Conservation (phyloP, 352 stramenopile species). For the Phytopythium aichiense region DNA sequence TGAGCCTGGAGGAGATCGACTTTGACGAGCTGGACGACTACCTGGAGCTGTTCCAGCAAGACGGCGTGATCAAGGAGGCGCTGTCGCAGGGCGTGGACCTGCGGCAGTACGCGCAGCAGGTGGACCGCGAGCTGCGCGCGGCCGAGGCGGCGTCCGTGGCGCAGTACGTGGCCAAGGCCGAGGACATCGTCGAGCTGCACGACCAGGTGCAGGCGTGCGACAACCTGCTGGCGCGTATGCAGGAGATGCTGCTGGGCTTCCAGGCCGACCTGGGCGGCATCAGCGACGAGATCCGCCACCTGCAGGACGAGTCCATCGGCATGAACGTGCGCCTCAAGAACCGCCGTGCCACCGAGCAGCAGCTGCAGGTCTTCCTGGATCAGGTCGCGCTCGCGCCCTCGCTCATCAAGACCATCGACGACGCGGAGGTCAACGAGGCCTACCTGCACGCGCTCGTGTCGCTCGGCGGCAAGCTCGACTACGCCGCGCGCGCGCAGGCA, state of each 20-base stretch:
- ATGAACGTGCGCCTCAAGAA: conserved; percentile 96
- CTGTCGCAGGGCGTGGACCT: conserved; percentile 89
- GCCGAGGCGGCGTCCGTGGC: conserved; percentile 82
- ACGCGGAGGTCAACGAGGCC: conserved; percentile 91
- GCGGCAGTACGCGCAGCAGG: conserved; percentile 87
- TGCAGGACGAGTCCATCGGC: conserved; percentile 94
- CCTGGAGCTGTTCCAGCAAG: conserved; percentile 92
- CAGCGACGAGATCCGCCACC: conserved; percentile 95
- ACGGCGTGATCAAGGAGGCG: conserved; percentile 91
- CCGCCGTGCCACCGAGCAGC: conserved; percentile 90
- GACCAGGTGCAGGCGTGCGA: conserved; percentile 96
- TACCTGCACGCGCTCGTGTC: conserved; percentile 94
- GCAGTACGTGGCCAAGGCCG: conserved; percentile 86
- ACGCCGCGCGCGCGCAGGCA: conserved; percentile 39
- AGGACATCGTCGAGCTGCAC: conserved; percentile 90
- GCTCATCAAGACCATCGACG: conserved; percentile 90
- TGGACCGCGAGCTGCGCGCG: conserved; percentile 84
- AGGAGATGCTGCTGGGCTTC: conserved; percentile 98
- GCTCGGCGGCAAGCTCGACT: conserved; percentile 92
- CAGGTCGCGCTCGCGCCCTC: conserved; percentile 94
- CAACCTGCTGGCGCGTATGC: conserved; percentile 94
- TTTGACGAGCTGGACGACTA: conserved; percentile 93
- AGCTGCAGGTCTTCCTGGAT: conserved; percentile 93
- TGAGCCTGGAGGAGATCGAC: conserved; percentile 89
- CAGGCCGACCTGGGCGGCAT: conserved; percentile 97